Evolutionary conservation across 1,284 basidiomycete genomes (phyloP), one percentile per base, ranked within the genome.

Genomic region (Pascua guehoae): DNA sequence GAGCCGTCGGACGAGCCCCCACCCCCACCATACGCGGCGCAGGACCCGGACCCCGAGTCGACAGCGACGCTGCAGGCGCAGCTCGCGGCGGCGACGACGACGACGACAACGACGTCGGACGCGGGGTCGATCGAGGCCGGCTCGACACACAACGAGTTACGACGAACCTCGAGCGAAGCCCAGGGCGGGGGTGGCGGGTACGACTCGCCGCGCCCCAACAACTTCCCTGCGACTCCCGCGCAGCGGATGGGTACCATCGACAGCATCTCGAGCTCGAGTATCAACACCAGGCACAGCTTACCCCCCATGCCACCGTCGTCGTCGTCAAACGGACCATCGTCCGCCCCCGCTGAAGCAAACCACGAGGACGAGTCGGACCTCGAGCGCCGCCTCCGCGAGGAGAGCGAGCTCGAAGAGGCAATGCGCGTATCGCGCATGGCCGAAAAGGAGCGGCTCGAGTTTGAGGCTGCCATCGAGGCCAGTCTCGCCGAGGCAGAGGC

Each of bases 21-120:
- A 8, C 74, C 74, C 1, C 74, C 74, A 14, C 72, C 72, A 5
- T 76, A 76, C 57, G 49, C 69, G 9, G 56, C 62, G 18, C 55
- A 66, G 40, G 74, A 76, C 61, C 73, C 74, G 7, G 73, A 76
- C 41, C 74, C 74, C 2, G 71, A 72, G 17, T 61, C 67, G 10
- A 76, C 74, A 2, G 44, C 67, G 15, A 51, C 66, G 18, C 56
- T 75, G 39, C 65, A 75, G 52, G 67, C 69, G 32, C 57, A 64
- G 43, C 56, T 75, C 8, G 68, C 68, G 9, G 67, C 69, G 0
- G 49, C 40, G 1, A 15, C 12, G 8, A 37, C 42, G 12, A 45
- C 36, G 10, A n/a, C 42, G 36, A 38, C n/a, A n/a, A 45, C 32
- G 42, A 37, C 38, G 16, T 18, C 42, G 36, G 50, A 32, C 2